Evolutionary conservation across 805 yeast genomes (phyloP), one percentile per base, ranked within the genome.

Genomic region (Tetrapisispora namnaoensis): DNA sequence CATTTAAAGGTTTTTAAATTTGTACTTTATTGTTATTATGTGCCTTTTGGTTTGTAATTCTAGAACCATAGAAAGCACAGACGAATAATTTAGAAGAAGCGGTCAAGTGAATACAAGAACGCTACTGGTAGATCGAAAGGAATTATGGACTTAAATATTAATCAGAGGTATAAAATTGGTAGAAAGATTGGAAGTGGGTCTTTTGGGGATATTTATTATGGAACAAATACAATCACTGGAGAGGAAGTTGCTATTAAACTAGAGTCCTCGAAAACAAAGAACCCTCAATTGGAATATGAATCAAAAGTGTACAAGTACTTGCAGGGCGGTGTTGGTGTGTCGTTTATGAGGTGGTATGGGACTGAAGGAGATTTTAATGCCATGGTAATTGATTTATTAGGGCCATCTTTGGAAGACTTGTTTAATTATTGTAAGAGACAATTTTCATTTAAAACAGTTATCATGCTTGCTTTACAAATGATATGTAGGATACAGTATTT

Each of bases 171-270:
- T 70, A 79, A 96, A 49, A 83, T 90, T 61, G 96, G 96, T 37
- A 83, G 96, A 52, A 90, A 90, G 69, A 91, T 91, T 60, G 99
- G 99, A 20, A 82, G 93, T 38, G 99, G 99, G 18, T 90, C 97
- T 11, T 91, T 91, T 67, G 99, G 99, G 51, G 99, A 93, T 65
- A 93, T 91, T 58, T 93, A 93, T 68, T 76, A 89, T 55, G 85
- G 96, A 13, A 87, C 95, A 24, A 93, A 91, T 70, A 80, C 93
- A 67, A 87, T 91, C 44, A 85, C 95, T 39, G 97, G 98, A 39
- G 98, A 93, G 68, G 96, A 91, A 67, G 97, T 93, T 47, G 99
- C 98, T 56, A 91, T 91, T 73, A 91, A 91, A 67, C 74, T 91
- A 53, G 99, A 91, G 65, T 83, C 86, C 54, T 80, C 86, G 47